phyloP scores from a whole-genome alignment of 2,329 filamentous ascomycete genomes.

The Cordyceps tenuipes region DNA sequence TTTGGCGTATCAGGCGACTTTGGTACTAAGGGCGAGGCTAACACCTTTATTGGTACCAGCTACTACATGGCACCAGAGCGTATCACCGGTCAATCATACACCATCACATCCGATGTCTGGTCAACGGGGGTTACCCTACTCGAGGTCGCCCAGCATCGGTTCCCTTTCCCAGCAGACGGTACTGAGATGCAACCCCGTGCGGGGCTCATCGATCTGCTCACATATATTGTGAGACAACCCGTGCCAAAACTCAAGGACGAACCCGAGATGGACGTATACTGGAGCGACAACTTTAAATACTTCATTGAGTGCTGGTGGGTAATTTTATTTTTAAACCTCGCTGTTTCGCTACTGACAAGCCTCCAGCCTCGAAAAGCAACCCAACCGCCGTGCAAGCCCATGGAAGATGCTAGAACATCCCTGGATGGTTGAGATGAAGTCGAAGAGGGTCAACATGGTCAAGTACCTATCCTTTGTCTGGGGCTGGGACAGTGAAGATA shows the following conservation, averaged over 20 bases:
- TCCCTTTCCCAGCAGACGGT: slow-evolving; percentile 94
- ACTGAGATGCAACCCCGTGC: slow-evolving; percentile 91
- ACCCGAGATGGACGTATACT: slow-evolving; percentile 77
- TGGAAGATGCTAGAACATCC: slow-evolving; percentile 99
- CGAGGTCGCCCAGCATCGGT: slow-evolving; percentile 98
- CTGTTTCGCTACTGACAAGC: slow-evolving; percentile 17
- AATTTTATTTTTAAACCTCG: neutral
- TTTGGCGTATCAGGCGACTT: slow-evolving; percentile 98
- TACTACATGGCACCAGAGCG: slow-evolving; percentile 99
- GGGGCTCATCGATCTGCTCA: slow-evolving; percentile 87
- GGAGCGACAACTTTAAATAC: slow-evolving; percentile 97
- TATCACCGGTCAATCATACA: slow-evolving; percentile 96
- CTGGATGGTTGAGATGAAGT: slow-evolving; percentile 95
- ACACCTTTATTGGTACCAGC: slow-evolving; percentile 96
- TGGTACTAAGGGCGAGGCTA: slow-evolving; percentile 95
- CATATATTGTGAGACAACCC: slow-evolving; percentile 92
- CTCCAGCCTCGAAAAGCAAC: slow-evolving; percentile 83
- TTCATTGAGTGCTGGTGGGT: slow-evolving; percentile 98
- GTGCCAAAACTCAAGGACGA: slow-evolving; percentile 96
- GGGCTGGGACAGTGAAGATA: slow-evolving; percentile 75
- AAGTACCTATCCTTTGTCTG: slow-evolving; percentile 91
- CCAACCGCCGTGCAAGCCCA: slow-evolving; percentile 75
- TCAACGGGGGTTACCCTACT: slow-evolving; percentile 91
- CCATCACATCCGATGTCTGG: slow-evolving; percentile 98
- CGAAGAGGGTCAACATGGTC: slow-evolving; percentile 95